A percentile compares a stretch with the other conserved stretches of the same genome.
These are phyloP conservation scores for Lentinula detonsa DNA, from an alignment of 768 basidiomycete genomes.

Conservation along the genomic window DNA sequence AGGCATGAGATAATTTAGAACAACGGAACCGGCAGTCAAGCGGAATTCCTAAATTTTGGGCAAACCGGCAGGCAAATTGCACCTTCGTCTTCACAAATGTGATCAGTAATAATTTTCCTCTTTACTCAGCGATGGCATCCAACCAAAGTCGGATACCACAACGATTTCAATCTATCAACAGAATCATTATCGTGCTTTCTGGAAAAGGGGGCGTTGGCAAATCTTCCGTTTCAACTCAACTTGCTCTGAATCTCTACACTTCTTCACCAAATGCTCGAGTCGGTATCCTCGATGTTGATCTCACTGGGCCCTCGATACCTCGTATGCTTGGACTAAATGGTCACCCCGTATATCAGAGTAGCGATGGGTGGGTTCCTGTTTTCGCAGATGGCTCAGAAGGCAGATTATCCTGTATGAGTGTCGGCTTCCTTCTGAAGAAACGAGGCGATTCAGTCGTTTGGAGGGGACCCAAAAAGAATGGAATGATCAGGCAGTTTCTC, in stretches of 20 bases:
- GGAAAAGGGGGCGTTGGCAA: conserved; percentile 99
- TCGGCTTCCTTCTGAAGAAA: conserved; percentile 89
- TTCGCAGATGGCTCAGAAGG: conserved; percentile 79
- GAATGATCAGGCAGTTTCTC: conserved; percentile 95
- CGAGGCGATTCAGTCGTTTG: conserved; percentile 93
- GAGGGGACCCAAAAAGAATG: conserved; percentile 98
- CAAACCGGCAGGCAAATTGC: neutral
- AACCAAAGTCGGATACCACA: conserved; percentile 56
- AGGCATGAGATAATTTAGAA: conserved; percentile 41
- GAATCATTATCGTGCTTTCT: conserved; percentile 89
- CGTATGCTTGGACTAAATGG: conserved; percentile 92
- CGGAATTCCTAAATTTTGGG: neutral
- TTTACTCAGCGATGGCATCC: conserved; percentile 20
- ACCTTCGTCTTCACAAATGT: neutral
- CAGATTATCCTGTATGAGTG: conserved; percentile 90
- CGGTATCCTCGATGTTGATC: conserved; percentile 90
- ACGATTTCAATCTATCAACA: conserved; percentile 68
- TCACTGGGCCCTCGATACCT: conserved; percentile 92
- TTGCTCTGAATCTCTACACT: conserved; percentile 80
- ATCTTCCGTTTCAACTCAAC: conserved; percentile 90
- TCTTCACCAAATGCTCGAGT: conserved; percentile 64
- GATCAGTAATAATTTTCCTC: neutral
- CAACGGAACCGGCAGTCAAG: neutral
- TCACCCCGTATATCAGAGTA: conserved; percentile 86
- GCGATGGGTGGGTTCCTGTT: conserved; percentile 96